Conservation (phyloP, 805 yeast genomes). For the Kazachstania psychrophila region DNA sequence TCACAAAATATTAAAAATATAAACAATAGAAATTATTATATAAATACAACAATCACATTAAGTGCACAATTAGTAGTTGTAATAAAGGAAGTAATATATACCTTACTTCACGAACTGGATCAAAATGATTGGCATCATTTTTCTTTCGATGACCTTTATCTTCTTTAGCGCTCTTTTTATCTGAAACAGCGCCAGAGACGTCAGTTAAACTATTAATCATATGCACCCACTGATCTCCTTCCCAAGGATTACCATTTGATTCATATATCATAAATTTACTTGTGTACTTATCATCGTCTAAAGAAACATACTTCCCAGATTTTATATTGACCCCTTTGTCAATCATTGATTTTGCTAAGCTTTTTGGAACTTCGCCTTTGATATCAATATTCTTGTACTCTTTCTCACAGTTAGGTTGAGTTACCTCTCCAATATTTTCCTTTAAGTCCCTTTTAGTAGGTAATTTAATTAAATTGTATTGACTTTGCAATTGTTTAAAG, state of each 20-base stretch:
- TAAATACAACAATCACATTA: too few relatives aligned
- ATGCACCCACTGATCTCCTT: background rate
- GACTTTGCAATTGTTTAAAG: slow-evolving; percentile 39
- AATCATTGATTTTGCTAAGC: slow-evolving; percentile 39
- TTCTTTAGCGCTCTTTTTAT: too few relatives aligned
- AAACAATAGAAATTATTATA: too few relatives aligned
- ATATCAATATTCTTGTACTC: slow-evolving; percentile 38
- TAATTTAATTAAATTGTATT: slow-evolving; percentile 32
- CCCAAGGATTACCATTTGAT: slow-evolving; percentile 32
- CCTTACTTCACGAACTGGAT: too few relatives aligned
- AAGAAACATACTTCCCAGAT: slow-evolving; percentile 42
- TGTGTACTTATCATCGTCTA: slow-evolving; percentile 36
- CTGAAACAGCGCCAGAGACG: too few relatives aligned
- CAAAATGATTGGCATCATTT: too few relatives aligned
- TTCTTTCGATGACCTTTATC: too few relatives aligned
- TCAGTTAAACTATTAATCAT: too few relatives aligned
- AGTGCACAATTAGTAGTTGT: too few relatives aligned
- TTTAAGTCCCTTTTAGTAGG: slow-evolving; percentile 11
- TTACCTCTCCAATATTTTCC: background rate
- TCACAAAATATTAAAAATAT: too few relatives aligned
- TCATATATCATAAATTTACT: slow-evolving; percentile 37
- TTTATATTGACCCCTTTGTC: slow-evolving; percentile 39
- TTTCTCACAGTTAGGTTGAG: slow-evolving; percentile 26
- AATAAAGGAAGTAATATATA: too few relatives aligned
- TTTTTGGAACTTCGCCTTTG: slow-evolving; percentile 32